Conservation (phyloP, 2,329 filamentous ascomycete genomes). For the Elsinoe batatas region DNA sequence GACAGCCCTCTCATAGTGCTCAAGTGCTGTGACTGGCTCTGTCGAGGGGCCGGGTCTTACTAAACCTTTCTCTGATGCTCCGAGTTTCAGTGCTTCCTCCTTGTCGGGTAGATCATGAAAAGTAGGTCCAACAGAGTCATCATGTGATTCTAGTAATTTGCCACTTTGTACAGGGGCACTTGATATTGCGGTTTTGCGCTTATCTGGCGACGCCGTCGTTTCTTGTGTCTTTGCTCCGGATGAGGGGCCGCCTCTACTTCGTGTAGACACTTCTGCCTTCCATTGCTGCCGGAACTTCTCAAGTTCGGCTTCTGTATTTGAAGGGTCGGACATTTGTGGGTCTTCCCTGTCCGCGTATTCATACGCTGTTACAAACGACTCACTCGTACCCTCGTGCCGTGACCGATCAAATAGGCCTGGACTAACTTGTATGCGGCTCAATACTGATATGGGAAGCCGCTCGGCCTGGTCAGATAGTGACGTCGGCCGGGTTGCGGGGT, state of each 20-base stretch:
- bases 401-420: no score
- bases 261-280: conserved; percentile 64
- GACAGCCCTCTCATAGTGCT: conserved; percentile 87
- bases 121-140: conserved; percentile 32
- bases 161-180: neutral
- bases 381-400: no score
- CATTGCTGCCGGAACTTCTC: conserved; percentile 80
- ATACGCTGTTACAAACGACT: no score
- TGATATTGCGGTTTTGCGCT: neutral
- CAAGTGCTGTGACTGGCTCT: conserved; percentile 67
- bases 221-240: neutral
- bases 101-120: conserved; percentile 40
- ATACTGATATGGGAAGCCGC: neutral
- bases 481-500: neutral
- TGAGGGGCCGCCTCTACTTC: conserved; percentile 29
- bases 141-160: conserved; percentile 15
- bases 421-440: neutral
- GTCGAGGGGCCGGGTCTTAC: conserved; percentile 23
- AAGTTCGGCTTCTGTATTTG: conserved; percentile 52
- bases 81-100: conserved; percentile 34
- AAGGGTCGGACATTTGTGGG: conserved; percentile 7
- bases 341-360: no score
- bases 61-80: conserved; percentile 31
- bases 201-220: neutral
- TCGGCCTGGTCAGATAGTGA: neutral